Conservation (phyloP, 139 green algal genomes). For the Dunaliella primolecta region DNA sequence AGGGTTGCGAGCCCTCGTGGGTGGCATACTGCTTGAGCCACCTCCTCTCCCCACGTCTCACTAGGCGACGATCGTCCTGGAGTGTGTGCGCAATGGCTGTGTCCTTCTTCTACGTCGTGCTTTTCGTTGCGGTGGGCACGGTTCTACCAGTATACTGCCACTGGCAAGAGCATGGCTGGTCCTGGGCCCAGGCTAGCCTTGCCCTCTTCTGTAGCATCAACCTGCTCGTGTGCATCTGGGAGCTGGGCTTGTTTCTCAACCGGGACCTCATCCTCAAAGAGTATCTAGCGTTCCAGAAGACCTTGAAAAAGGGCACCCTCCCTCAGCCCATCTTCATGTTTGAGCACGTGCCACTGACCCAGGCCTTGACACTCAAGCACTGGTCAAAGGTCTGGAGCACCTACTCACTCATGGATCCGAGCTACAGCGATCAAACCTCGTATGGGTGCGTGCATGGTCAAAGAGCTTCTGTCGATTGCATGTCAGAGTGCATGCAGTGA, state of each 20-base stretch:
- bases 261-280: slow-evolving; percentile 13
- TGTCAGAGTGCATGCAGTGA: too few relatives aligned
- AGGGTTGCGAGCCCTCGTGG: too few relatives aligned
- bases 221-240: slow-evolving; percentile 5
- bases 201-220: slow-evolving; percentile 16
- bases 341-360: slow-evolving; percentile 8
- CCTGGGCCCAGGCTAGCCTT: neutral
- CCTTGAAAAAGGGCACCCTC: neutral
- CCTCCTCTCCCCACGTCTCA: too few relatives aligned
- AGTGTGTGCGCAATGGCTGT: too few relatives aligned
- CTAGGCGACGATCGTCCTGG: too few relatives aligned
- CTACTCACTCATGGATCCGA: slow-evolving; percentile 31
- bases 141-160: neutral
- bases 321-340: slow-evolving; percentile 25
- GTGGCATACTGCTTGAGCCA: too few relatives aligned
- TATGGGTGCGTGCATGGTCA: slow-evolving; percentile 3
- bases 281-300: slow-evolving; percentile 15
- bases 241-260: slow-evolving; percentile 22
- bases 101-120: neutral
- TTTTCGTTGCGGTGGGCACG: neutral
- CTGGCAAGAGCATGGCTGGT: neutral
- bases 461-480: too few relatives aligned
- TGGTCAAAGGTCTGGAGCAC: slow-evolving; percentile 31
- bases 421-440: slow-evolving; percentile 8
- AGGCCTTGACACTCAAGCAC: slow-evolving; percentile 20